These are phyloP conservation scores for Danielia reshetovae DNA, from an alignment of 805 yeast genomes.

Conservation along the genomic window DNA sequence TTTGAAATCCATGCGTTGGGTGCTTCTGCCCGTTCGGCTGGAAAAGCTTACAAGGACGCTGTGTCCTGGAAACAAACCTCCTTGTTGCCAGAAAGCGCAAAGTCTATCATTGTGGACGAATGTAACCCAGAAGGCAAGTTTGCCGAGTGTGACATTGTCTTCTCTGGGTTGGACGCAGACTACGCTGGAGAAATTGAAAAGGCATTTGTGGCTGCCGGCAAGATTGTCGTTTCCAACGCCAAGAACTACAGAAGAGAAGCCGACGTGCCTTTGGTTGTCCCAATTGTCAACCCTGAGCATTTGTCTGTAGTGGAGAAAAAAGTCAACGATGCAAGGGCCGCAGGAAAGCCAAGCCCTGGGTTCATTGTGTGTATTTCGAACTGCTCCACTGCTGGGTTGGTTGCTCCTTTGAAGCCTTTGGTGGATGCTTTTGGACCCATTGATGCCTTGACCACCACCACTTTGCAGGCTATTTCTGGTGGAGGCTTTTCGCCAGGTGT, in stretches of 20 bases:
- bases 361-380: conserved; percentile 92
- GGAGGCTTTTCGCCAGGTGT: conserved; percentile 99
- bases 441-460: conserved; percentile 80
- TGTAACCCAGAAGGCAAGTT: conserved; percentile 71
- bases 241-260: conserved; percentile 88
- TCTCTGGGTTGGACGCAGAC: conserved; percentile 91
- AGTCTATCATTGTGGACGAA: conserved; percentile 63
- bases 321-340: conserved; percentile 49
- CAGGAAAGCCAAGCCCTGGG: conserved; percentile 63
- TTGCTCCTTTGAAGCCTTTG: conserved; percentile 94
- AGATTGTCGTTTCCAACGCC: conserved; percentile 88
- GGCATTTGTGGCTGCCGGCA: conserved; percentile 75
- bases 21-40: conserved; percentile 92
- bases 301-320: conserved; percentile 64
- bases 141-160: conserved; percentile 88
- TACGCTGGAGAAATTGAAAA: conserved; percentile 91
- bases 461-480: conserved; percentile 96
- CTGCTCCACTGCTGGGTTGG: conserved; percentile 97
- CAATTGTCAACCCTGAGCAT: conserved; percentile 92
- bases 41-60: conserved; percentile 80
- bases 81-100: conserved; percentile 66
- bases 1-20: conserved; percentile 83
- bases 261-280: conserved; percentile 90
- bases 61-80: conserved; percentile 93
- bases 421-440: conserved; percentile 88